Conservation (phyloP, 192 early-diverging fungal genomes). For the Chytriomyces hyalinus region DNA sequence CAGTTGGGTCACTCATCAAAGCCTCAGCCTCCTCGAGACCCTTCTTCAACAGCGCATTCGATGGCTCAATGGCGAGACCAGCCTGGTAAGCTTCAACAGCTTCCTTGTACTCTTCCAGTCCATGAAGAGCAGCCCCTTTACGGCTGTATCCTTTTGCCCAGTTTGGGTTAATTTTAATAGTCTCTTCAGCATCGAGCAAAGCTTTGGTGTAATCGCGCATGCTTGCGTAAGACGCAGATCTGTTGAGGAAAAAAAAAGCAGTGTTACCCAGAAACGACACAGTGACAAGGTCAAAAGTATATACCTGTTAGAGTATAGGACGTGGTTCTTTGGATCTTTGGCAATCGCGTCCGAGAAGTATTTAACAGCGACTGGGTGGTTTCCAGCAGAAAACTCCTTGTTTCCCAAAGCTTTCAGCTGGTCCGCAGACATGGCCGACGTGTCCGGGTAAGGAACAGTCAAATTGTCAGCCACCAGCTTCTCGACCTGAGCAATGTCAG, state of each 20-base stretch:
- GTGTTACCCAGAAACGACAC: no score
- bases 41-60: constrained; percentile 76
- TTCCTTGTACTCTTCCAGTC: constrained; percentile 68
- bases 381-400: constrained; percentile 80
- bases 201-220: constrained; percentile 80
- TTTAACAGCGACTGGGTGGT: constrained; percentile 77
- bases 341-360: constrained; percentile 84
- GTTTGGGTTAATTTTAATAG: constrained; percentile 77
- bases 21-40: constrained; percentile 76
- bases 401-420: constrained; percentile 82
- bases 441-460: constrained; percentile 14
- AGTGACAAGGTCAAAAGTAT: neutral
- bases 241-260: constrained; percentile 32
- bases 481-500: constrained; percentile 55
- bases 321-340: constrained; percentile 86
- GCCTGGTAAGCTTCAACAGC: constrained; percentile 78
- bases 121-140: constrained; percentile 86
- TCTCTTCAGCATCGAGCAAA: constrained; percentile 83
- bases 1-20: constrained; percentile 50
- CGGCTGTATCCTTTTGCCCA: constrained; percentile 94
- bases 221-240: constrained; percentile 83
- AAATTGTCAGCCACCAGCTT: constrained; percentile 18
- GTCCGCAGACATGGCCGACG: constrained; percentile 53
- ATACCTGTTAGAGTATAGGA: constrained; percentile 85
- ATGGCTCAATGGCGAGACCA: constrained; percentile 81